Conservation (phyloP, 1,139 yeast genomes). For the Kodamaea derodonti region DNA sequence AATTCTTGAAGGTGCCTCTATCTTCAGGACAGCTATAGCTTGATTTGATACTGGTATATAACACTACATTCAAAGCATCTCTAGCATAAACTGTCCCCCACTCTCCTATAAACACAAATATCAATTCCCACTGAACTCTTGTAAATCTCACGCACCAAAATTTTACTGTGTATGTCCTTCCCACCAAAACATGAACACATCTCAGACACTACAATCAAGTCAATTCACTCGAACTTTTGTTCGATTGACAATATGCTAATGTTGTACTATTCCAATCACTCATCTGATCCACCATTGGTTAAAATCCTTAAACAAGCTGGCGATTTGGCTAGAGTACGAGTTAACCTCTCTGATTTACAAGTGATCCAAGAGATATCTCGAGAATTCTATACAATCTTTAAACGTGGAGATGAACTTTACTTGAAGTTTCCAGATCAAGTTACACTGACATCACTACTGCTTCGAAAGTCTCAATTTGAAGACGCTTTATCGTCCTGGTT, state of each 20-base stretch:
- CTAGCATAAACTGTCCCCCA: too few relatives aligned
- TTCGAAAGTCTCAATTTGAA: constrained; percentile 2
- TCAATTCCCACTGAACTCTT: too few relatives aligned
- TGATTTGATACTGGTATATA: too few relatives aligned
- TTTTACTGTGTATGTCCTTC: too few relatives aligned
- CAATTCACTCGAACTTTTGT: constrained; percentile 9
- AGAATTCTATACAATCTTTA: constrained; percentile 14
- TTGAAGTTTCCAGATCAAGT: constrained; percentile 8
- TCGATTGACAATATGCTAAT: constrained; percentile 24
- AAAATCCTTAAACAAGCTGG: constrained; percentile 20
- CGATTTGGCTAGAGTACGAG: constrained; percentile 14
- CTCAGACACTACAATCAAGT: constrained; percentile 4
- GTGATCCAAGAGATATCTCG: constrained; percentile 15
- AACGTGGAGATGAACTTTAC: constrained; percentile 9
- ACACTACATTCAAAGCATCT: too few relatives aligned
- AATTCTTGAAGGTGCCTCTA: too few relatives aligned
- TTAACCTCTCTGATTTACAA: constrained; percentile 16
- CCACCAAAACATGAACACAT: constrained; percentile 1
- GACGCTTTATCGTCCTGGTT: constrained; percentile 11
- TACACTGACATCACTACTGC: not conserved
- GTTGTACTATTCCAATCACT: constrained; percentile 26
- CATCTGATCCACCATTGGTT: constrained; percentile 19
- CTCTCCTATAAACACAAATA: too few relatives aligned
- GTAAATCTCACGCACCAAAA: too few relatives aligned
- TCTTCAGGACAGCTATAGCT: too few relatives aligned